Percentiles rank a stretch among this genome's conserved stretches.
Conservation (phyloP, 108 stramenopile genomes). For the Pseudonitzschia delicatissima region DNA sequence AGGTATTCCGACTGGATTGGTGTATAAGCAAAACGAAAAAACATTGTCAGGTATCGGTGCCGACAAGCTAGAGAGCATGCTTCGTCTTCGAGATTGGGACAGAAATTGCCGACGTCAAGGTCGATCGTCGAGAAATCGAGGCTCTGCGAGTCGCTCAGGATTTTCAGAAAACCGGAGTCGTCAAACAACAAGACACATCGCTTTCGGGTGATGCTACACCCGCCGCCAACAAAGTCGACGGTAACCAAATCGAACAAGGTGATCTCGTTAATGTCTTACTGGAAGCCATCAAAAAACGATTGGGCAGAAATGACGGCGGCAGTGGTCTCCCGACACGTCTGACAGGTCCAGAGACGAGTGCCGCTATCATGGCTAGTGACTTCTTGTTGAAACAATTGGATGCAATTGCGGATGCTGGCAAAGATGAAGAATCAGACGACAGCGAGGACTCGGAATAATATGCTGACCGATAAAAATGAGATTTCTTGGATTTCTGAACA, state of each 20-base stretch:
- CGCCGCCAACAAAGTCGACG: conserved; percentile 72
- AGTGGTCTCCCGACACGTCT: conserved; percentile 17
- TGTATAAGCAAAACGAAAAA: conserved; percentile 96
- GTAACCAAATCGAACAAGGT: conserved; percentile 72
- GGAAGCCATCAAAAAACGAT: conserved; percentile 74
- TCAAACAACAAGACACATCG: conserved; percentile 55
- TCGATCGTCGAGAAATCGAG: conserved; percentile 82
- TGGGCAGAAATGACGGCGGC: conserved; percentile 25
- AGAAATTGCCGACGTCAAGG: conserved; percentile 74
- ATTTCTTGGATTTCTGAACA: too few relatives aligned
- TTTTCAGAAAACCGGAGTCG: conserved; percentile 66
- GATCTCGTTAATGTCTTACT: conserved; percentile 73
- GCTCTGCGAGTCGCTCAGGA: conserved; percentile 80
- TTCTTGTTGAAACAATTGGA: conserved; percentile 72
- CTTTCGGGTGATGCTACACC: conserved; percentile 70
- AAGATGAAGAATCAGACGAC: too few relatives aligned
- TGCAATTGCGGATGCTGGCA: conserved; percentile 37
- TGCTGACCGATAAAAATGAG: too few relatives aligned
- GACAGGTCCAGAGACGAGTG: conserved; percentile 74
- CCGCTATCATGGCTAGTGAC: conserved; percentile 80
- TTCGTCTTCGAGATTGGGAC: conserved; percentile 86
- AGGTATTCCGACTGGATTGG: conserved; percentile 94
- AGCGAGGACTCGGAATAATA: too few relatives aligned
- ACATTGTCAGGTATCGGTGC: conserved; percentile 75
- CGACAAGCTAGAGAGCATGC: conserved; percentile 80